Evolutionary conservation across 176 grass and related monocot genomes (phyloP), one percentile per base, ranked within the genome.

Genomic region (Oryza rufipogon): DNA sequence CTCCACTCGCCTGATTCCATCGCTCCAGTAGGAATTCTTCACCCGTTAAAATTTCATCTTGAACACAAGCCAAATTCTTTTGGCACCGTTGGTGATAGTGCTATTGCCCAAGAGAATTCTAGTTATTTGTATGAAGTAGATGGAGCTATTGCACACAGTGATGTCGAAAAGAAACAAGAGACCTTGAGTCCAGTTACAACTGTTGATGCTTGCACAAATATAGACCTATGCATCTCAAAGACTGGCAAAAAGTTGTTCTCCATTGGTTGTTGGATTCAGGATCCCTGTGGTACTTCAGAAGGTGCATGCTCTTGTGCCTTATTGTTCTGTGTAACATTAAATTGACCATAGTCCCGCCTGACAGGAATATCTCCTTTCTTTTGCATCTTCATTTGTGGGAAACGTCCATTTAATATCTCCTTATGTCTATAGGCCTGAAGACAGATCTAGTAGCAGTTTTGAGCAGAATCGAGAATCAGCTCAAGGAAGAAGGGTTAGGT

Each of bases 11-110:
- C 91, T 42, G 91, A 93, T 87, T 89, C 89, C 44, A 98, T 98
- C 70, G 96, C 96, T 56, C 86, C 96, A 75, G 96, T 95, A 76
- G 96, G 93, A 60, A 79, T 98, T 85, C 92, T 98, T 93, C 96
- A 95, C 63, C 93, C 96, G 26, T 58, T 87, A 68, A 70, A 80
- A 36, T 98, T 98, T 83, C 96, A 98, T 90, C 77, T 95, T 58
- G 89, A 95, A 63, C 79, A 73, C 48, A 98, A 98, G 78, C 30
- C 88, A 54, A 45, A 82, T 88, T 87, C 83, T 74, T 85, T 80
- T 71, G 32, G 51, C 47, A 78, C 52, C 73, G 78, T 20, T 85
- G 74, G 32, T 32, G 49, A 74, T 70, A 64, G 52, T 33, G 2
- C 33, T 84, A 51, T 49, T 34, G 54, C 5, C 71, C 41, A 80